Percentiles rank a stretch among this genome's conserved stretches.
Evolutionary conservation across 1,139 yeast genomes (phyloP).

Genomic region (Geotrichum phurueaensis): DNA sequence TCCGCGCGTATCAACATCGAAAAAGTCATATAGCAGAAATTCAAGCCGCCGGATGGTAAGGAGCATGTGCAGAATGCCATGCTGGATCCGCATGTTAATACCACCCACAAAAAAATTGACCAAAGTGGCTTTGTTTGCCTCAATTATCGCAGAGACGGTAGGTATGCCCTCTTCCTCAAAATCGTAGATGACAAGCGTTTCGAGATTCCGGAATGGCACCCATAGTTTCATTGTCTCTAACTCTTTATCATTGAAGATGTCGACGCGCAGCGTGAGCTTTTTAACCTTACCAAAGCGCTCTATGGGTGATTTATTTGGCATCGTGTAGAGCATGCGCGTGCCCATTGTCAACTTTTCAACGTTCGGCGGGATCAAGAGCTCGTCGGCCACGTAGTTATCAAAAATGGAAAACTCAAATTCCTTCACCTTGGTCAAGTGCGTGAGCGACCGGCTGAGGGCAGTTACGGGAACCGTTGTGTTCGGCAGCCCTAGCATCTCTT

Average conservation of each 20-base stretch:
- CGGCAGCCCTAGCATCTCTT: neutral
- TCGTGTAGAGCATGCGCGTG: neutral
- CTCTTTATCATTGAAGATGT: neutral
- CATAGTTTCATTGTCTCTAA: neutral
- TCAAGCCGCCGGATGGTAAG: neutral
- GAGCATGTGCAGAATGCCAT: neutral
- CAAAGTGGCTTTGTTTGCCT: neutral
- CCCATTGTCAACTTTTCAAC: neutral
- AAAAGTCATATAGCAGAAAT: neutral
- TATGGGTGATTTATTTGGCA: neutral
- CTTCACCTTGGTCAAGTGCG: neutral
- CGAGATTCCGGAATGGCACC: neutral
- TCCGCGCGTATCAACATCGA: neutral
- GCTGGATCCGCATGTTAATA: neutral
- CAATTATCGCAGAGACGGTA: neutral
- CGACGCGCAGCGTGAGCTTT: neutral
- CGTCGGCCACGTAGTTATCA: neutral
- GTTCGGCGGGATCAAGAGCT: neutral
- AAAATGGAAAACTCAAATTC: slow-evolving; percentile 1
- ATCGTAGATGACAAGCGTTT: neutral
- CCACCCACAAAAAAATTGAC: neutral
- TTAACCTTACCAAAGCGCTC: neutral
- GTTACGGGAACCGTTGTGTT: neutral
- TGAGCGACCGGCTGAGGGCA: neutral
- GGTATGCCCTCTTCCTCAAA: neutral